A percentile compares a stretch with the other conserved stretches of the same genome.
phyloP scores from a whole-genome alignment of 352 stramenopile species.

The Phytophthora fragariae region DNA sequence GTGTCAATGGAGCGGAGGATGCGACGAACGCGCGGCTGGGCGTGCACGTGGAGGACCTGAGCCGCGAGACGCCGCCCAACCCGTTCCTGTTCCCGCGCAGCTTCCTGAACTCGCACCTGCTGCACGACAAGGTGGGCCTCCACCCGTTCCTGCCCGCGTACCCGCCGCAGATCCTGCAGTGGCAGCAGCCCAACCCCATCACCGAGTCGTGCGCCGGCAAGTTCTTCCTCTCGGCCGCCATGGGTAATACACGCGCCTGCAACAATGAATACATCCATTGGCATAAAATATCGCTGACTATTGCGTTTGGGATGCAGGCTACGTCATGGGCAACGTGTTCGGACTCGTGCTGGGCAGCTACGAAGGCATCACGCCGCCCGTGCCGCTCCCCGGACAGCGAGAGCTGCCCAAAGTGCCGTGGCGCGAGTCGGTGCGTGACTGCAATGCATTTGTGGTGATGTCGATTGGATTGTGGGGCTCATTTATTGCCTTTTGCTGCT shows the following conservation, averaged over 20 bases:
- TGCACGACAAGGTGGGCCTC: conserved; percentile 61
- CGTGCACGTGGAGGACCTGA: conserved; percentile 66
- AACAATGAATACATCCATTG: not conserved
- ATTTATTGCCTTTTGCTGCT: not conserved
- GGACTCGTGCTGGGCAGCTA: conserved; percentile 85
- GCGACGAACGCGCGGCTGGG: conserved; percentile 66
- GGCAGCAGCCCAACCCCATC: conserved; percentile 76
- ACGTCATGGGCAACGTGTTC: conserved; percentile 84
- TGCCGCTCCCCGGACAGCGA: conserved; percentile 81
- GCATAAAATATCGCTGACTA: not conserved
- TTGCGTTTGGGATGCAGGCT: conserved; percentile 45
- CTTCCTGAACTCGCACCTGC: conserved; percentile 56
- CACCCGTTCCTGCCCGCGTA: conserved; percentile 81
- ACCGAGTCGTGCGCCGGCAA: conserved; percentile 84
- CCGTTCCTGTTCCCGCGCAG: conserved; percentile 82
- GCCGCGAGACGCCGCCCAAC: conserved; percentile 67
- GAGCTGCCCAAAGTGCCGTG: conserved; percentile 84
- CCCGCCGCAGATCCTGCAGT: conserved; percentile 66
- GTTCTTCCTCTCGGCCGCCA: conserved; percentile 79
- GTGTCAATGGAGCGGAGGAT: conserved; percentile 39
- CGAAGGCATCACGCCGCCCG: conserved; percentile 84
- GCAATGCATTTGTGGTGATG: not conserved
- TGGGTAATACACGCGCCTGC: conserved; percentile 46
- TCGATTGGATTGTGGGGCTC: not conserved
- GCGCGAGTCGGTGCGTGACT: conserved; percentile 65